A percentile compares a stretch with the other conserved stretches of the same genome.
Evolutionary conservation across 108 stramenopile species (phyloP).

Genomic region (Parmales sp.): DNA sequence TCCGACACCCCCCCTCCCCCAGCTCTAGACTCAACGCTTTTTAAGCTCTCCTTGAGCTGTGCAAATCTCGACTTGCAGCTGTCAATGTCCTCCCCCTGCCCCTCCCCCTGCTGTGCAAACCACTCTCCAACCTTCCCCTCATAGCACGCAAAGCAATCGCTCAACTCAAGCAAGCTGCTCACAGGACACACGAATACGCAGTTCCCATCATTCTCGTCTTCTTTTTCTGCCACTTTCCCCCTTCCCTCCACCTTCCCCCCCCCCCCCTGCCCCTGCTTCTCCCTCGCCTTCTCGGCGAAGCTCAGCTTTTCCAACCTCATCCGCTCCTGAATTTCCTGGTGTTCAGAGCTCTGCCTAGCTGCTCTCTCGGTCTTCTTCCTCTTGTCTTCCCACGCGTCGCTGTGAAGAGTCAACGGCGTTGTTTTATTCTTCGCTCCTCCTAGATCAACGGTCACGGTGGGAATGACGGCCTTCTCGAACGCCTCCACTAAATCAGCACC

Average conservation of each 20-base stretch:
- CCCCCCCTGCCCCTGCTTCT: background rate
- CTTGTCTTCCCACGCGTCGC: background rate
- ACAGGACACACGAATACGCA: background rate
- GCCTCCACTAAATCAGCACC: background rate
- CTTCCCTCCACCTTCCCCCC: background rate
- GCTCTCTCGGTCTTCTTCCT: background rate
- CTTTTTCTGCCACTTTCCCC: background rate
- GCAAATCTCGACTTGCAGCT: background rate
- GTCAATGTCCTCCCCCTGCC: background rate
- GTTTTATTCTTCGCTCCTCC: background rate
- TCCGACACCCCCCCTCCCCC: background rate
- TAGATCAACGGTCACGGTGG: background rate
- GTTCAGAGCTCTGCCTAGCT: background rate
- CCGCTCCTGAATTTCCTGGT: background rate
- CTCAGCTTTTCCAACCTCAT: background rate
- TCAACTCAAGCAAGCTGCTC: background rate
- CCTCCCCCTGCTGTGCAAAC: background rate
- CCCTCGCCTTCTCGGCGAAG: constrained; percentile 11
- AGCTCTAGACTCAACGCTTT: too few species aligned
- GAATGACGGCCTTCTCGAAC: constrained; percentile 2
- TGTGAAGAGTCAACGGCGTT: background rate
- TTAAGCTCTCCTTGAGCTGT: background rate
- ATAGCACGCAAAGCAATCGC: background rate
- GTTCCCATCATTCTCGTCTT: background rate
- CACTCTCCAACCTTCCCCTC: too few species aligned